phyloP scores from a whole-genome alignment of 768 basidiomycete species.

The Boletus pseudopeckii region DNA sequence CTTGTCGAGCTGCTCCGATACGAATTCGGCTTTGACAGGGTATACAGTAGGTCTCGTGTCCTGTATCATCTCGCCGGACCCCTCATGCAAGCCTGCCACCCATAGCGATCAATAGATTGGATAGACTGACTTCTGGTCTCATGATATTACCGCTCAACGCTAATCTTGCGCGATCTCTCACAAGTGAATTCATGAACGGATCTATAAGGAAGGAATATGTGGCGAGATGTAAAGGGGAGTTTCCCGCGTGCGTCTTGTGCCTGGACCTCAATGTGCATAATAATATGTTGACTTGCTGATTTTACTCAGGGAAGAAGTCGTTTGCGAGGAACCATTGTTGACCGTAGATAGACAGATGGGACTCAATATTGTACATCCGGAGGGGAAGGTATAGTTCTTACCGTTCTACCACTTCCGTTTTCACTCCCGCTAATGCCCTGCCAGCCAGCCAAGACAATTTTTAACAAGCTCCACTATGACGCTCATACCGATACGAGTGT shows the following conservation, averaged over 20 bases:
- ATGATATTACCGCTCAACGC: slow-evolving; percentile 87
- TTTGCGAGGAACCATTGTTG: slow-evolving; percentile 81
- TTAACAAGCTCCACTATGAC: slow-evolving; percentile 81
- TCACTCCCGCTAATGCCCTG: neutral
- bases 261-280: neutral
- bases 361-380: slow-evolving; percentile 90
- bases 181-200: slow-evolving; percentile 78
- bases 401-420: neutral
- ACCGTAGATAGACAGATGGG: slow-evolving; percentile 97
- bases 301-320: slow-evolving; percentile 62
- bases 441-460: slow-evolving; percentile 86
- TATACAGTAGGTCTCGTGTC: slow-evolving; percentile 63
- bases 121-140: slow-evolving; percentile 90
- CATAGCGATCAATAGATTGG: slow-evolving; percentile 88
- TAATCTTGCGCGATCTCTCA: slow-evolving; percentile 63
- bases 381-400: slow-evolving; percentile 69
- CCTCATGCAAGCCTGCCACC: neutral
- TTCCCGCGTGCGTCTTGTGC: slow-evolving; percentile 66
- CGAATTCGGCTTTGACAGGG: slow-evolving; percentile 79
- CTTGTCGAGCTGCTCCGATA: slow-evolving; percentile 80
- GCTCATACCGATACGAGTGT: slow-evolving; percentile 77
- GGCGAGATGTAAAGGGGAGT: slow-evolving; percentile 80
- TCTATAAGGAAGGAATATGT: slow-evolving; percentile 90
- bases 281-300: neutral
- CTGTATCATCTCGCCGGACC: neutral